Conservation (phyloP, 2,329 filamentous ascomycete genomes). For the Aureobasidium sp. region DNA sequence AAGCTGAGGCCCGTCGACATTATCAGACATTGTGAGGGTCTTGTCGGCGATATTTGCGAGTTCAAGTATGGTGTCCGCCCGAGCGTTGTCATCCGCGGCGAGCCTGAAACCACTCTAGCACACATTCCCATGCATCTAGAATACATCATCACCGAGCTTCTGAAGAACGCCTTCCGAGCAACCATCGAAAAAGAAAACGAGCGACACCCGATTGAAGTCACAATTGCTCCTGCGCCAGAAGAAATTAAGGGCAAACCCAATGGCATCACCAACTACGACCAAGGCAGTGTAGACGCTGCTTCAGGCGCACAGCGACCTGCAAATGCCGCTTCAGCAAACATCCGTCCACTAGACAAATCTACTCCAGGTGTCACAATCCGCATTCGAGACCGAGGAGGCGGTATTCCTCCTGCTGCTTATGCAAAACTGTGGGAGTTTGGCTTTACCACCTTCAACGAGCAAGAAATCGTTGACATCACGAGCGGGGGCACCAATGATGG, state of each 20-base stretch:
- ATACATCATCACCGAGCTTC: conserved; percentile 91
- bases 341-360: conserved; percentile 41
- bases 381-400: conserved; percentile 90
- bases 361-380: conserved; percentile 86
- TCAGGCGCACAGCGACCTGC: conserved; percentile 23
- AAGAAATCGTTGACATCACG: conserved; percentile 46
- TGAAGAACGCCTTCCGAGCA: conserved; percentile 95
- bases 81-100: conserved; percentile 71
- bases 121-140: conserved; percentile 94
- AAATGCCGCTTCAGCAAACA: conserved; percentile 29
- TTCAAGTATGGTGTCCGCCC: conserved; percentile 89
- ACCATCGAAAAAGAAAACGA: conserved; percentile 79
- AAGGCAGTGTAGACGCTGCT: conserved; percentile 32
- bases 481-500: conserved; percentile 39
- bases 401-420: conserved; percentile 76
- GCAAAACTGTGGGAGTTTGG: conserved; percentile 94
- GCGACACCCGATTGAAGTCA: conserved; percentile 79
- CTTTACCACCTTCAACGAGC: conserved; percentile 86
- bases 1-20: conserved; percentile 73
- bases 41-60: conserved; percentile 94
- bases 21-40: conserved; percentile 76
- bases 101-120: conserved; percentile 80
- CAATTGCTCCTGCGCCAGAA: conserved; percentile 68
- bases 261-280: conserved; percentile 29
- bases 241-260: conserved; percentile 26